Conservation (phyloP, 2,329 filamentous ascomycete species). For the Domatiomyces globalis region DNA sequence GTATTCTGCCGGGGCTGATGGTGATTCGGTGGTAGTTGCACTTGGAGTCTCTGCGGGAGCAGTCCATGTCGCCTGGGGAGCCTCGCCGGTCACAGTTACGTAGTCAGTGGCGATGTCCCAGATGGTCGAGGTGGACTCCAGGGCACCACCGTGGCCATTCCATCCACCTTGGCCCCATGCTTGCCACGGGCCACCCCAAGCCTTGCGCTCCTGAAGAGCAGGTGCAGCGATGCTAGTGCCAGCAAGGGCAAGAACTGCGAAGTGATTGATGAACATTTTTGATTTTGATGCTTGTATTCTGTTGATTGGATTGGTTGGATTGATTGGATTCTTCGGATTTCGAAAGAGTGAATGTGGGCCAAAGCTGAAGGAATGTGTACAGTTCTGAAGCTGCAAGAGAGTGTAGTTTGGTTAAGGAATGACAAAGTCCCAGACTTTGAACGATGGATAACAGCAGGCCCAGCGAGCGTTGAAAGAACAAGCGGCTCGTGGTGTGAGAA, state of each 20-base stretch:
- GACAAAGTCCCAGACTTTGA: neutral
- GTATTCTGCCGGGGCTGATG: neutral
- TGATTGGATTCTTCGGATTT: neutral
- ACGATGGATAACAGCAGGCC: neutral
- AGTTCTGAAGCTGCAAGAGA: neutral
- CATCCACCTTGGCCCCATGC: slow-evolving; percentile 7
- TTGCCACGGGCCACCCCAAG: neutral
- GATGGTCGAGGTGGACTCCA: neutral
- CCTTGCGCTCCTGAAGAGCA: slow-evolving; percentile 2
- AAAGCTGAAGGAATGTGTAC: neutral
- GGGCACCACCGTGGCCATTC: neutral
- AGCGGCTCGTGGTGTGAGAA: neutral
- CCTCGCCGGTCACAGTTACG: neutral
- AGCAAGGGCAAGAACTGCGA: slow-evolving; percentile 22
- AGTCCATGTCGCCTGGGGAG: neutral
- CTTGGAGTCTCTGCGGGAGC: neutral
- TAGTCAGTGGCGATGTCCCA: neutral
- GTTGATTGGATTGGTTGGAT: neutral
- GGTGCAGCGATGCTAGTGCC: slow-evolving; percentile 21
- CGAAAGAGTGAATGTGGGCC: neutral
- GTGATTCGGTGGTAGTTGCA: too few relatives aligned
- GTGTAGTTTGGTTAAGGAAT: neutral
- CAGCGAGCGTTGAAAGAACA: neutral
- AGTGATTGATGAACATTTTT: slow-evolving; percentile 14
- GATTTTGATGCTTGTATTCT: neutral